Evolutionary conservation across 2,329 filamentous ascomycete genomes (phyloP).

Genomic region (Pseudogymnoascus sp.): DNA sequence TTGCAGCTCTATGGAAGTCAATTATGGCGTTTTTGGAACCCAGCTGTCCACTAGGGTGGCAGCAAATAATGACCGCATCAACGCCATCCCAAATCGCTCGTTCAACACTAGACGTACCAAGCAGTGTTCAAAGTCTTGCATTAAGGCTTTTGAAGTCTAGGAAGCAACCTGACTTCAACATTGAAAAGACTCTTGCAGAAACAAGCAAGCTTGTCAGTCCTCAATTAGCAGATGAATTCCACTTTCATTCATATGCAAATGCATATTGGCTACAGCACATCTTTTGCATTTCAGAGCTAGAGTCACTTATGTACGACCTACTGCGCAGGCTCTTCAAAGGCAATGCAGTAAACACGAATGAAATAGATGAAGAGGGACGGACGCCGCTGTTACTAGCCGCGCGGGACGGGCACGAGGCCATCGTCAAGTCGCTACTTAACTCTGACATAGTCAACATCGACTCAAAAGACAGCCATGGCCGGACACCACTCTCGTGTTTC

Average conservation of each 20-base stretch:
- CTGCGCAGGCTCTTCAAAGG: neutral
- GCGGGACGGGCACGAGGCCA: neutral
- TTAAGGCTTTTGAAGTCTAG: no score
- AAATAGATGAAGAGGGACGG: conserved; percentile 8
- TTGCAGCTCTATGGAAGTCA: conserved; percentile 52
- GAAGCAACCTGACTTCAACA: no score
- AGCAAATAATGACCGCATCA: no score
- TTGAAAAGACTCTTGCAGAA: no score
- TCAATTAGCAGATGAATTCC: conserved; percentile 9
- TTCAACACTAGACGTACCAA: no score
- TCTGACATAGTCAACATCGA: neutral
- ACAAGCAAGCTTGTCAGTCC: neutral
- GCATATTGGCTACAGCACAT: neutral
- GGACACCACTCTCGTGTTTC: neutral
- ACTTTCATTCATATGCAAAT: conserved; percentile 12
- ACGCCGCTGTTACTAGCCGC: neutral
- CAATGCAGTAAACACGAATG: neutral
- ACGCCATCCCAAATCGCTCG: no score
- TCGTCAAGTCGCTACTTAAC: neutral
- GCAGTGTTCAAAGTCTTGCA: no score
- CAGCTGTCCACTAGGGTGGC: no score
- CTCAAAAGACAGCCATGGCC: neutral
- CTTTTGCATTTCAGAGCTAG: neutral
- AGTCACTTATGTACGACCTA: neutral
- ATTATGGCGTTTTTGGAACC: no score